A percentile compares a stretch with the other conserved stretches of the same genome.
phyloP scores from a whole-genome alignment of 768 basidiomycete genomes.

The Russula vinacea region DNA sequence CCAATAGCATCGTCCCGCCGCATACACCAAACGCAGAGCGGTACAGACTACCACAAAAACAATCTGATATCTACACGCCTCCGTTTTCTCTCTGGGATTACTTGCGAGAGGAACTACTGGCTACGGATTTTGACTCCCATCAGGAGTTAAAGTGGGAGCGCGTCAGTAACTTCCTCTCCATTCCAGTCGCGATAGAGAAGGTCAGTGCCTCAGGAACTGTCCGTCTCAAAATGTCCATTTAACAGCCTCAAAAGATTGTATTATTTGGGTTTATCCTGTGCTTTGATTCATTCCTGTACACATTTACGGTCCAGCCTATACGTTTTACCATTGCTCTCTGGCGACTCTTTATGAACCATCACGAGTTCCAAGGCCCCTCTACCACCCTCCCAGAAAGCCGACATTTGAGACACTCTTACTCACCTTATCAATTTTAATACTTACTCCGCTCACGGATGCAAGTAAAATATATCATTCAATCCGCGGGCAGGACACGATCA shows the following conservation, averaged over 20 bases:
- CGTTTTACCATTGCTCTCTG: constrained; percentile 67
- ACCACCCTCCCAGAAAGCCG: constrained; percentile 88
- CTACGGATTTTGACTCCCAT: constrained; percentile 91
- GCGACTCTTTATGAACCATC: constrained; percentile 52
- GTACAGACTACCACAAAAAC: constrained; percentile 25
- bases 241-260: constrained; percentile 57
- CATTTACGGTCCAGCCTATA: constrained; percentile 95
- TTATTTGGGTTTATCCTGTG: constrained; percentile 91
- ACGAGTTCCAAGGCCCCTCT: constrained; percentile 50
- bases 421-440: constrained; percentile 63
- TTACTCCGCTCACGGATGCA: constrained; percentile 84
- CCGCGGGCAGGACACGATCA: constrained; percentile 97
- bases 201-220: constrained; percentile 41
- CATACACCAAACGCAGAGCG: constrained; percentile 8
- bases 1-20: constrained; percentile 45
- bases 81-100: constrained; percentile 93
- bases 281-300: constrained; percentile 95
- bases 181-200: constrained; percentile 92
- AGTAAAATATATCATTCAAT: constrained; percentile 98
- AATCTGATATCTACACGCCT: constrained; percentile 34
- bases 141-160: constrained; percentile 95
- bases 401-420: constrained; percentile 85
- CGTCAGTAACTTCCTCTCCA: constrained; percentile 91
- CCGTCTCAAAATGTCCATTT: background rate
- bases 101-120: constrained; percentile 79